Percentiles rank a stretch among this genome's conserved stretches.
Conservation (phyloP, 768 basidiomycete species). For the Mrakia hoshinonis region DNA sequence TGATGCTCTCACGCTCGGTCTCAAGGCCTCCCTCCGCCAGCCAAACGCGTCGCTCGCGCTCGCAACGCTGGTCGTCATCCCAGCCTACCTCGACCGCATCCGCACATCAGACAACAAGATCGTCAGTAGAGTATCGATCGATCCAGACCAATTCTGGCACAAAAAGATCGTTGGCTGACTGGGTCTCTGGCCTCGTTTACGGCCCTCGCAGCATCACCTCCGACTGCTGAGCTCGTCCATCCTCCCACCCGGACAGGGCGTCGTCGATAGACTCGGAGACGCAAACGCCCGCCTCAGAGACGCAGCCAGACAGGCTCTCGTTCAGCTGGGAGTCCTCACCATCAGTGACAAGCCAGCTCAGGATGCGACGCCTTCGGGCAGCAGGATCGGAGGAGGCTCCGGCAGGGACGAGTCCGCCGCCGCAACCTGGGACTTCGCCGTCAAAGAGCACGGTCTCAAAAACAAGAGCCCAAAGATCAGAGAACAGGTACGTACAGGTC, state of each 20-base stretch:
- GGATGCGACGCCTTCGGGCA: not conserved
- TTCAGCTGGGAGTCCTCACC: slow-evolving; percentile 62
- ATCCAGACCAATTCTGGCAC: too few species aligned
- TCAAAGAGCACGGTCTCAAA: slow-evolving; percentile 62
- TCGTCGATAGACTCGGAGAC: slow-evolving; percentile 77
- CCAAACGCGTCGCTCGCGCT: slow-evolving; percentile 73
- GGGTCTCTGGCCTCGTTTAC: slow-evolving; percentile 31
- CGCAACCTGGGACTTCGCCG: slow-evolving; percentile 58
- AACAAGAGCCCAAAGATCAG: slow-evolving; percentile 80
- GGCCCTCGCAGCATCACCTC: slow-evolving; percentile 57
- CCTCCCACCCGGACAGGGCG: slow-evolving; percentile 46
- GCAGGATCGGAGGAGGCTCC: not conserved
- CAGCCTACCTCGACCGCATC: slow-evolving; percentile 57
- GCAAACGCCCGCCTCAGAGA: slow-evolving; percentile 58
- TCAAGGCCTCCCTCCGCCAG: slow-evolving; percentile 68
- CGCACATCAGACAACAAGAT: not conserved
- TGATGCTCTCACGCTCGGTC: slow-evolving; percentile 57
- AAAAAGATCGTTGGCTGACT: slow-evolving; percentile 32
- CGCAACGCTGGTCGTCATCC: slow-evolving; percentile 64
- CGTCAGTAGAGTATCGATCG: not conserved
- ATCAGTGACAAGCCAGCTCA: slow-evolving; percentile 44
- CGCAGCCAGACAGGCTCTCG: slow-evolving; percentile 67
- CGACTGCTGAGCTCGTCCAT: slow-evolving; percentile 61
- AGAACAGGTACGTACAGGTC: slow-evolving; percentile 56
- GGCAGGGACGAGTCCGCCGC: slow-evolving; percentile 53